Evolutionary conservation across 2,329 filamentous ascomycete genomes (phyloP).

Genomic region (Colletotrichum camelliae): DNA sequence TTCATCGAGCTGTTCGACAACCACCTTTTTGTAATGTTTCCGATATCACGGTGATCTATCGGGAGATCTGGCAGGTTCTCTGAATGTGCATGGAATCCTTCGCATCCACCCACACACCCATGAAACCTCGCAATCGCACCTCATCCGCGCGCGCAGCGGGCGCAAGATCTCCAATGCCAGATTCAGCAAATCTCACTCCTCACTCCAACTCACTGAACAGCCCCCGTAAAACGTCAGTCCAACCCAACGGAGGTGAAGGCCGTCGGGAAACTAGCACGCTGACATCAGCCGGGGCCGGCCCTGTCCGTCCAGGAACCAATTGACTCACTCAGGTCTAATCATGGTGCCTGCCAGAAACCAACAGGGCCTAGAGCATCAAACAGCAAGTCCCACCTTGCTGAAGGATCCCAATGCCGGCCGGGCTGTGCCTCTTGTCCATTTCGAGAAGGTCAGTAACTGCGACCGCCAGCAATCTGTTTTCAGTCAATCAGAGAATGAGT

Average conservation of each 20-base stretch:
- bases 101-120: background rate
- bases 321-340: background rate
- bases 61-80: background rate
- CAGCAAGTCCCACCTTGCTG: too few relatives aligned
- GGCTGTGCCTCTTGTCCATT: background rate
- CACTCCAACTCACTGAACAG: background rate
- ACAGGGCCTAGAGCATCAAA: background rate
- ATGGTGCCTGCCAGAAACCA: background rate
- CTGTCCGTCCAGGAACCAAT: background rate
- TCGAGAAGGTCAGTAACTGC: conserved; percentile 5
- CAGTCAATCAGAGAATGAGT: background rate
- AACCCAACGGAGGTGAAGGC: background rate
- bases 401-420: background rate
- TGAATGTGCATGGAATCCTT: background rate
- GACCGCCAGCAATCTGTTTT: background rate
- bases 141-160: background rate
- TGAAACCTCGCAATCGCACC: background rate
- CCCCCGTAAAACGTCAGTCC: background rate
- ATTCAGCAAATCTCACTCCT: background rate
- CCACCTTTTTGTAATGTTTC: background rate
- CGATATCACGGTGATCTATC: background rate
- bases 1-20: background rate
- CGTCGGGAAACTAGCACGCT: background rate
- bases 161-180: background rate
- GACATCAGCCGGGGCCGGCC: background rate